Conservation (phyloP, 2,329 filamentous ascomycete genomes). For the Amauroascus niger region DNA sequence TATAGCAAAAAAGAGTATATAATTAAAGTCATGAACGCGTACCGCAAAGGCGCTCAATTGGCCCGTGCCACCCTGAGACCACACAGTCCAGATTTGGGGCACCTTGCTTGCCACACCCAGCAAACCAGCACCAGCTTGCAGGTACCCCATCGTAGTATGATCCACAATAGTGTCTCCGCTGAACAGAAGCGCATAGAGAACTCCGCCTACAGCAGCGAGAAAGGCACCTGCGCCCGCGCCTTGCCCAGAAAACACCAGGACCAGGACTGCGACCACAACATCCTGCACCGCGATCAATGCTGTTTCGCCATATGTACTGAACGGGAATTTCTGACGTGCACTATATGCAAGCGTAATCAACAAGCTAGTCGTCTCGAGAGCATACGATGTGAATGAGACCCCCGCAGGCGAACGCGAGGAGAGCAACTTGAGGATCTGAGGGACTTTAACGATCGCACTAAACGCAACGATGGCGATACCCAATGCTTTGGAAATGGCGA, state of each 20-base stretch:
- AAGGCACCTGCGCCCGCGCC: constrained; percentile 62
- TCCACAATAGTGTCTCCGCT: constrained; percentile 51
- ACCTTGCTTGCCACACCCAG: constrained; percentile 83
- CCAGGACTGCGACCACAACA: constrained; percentile 74
- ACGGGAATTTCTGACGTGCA: constrained; percentile 79
- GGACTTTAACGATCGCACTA: constrained; percentile 87
- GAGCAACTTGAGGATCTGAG: constrained; percentile 88
- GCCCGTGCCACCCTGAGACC: constrained; percentile 74
- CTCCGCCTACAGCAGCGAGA: constrained; percentile 63
- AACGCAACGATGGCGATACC: constrained; percentile 89
- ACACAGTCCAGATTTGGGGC: constrained; percentile 84
- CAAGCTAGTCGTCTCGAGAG: constrained; percentile 81
- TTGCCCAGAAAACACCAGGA: constrained; percentile 71
- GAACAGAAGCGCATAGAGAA: constrained; percentile 60
- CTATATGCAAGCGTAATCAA: constrained; percentile 90
- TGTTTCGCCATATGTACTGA: constrained; percentile 94
- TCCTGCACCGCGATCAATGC: constrained; percentile 88
- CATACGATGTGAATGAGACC: constrained; percentile 80
- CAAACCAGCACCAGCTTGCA: constrained; percentile 76
- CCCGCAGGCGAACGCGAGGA: constrained; percentile 70
- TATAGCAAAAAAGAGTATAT: background rate
- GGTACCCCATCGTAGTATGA: constrained; percentile 56
- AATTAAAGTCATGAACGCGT: constrained; percentile 32
- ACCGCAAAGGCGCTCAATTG: constrained; percentile 95
- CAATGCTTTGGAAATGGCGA: constrained; percentile 83